phyloP scores from a whole-genome alignment of 2,329 filamentous ascomycete species.

The Rhinocladiella mackenziei region DNA sequence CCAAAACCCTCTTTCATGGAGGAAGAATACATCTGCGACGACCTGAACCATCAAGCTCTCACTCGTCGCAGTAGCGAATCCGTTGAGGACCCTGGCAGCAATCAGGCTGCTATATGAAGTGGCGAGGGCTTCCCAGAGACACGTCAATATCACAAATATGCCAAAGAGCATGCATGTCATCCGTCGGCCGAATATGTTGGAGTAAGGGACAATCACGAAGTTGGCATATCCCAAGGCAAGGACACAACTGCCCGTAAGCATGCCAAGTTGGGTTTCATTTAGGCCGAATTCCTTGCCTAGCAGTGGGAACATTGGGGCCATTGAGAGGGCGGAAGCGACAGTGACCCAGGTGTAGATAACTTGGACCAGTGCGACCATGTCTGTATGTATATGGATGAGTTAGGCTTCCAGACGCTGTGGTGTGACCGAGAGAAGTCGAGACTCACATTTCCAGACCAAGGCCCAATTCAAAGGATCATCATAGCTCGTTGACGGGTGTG shows the following conservation, averaged over 20 bases:
- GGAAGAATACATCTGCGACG: conserved; percentile 61
- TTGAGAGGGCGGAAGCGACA: no score
- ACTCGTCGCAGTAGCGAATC: conserved; percentile 57
- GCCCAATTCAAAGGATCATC: no score
- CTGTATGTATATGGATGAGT: no score
- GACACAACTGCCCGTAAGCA: background rate
- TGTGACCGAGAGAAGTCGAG: no score
- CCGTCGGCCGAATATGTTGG: conserved; percentile 48
- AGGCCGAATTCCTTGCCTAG: background rate
- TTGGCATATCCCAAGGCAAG: conserved; percentile 1
- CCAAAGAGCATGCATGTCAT: conserved; percentile 51
- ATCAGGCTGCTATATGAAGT: conserved; percentile 58
- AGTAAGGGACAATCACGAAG: conserved; percentile 55
- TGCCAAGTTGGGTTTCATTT: background rate
- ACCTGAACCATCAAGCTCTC: conserved; percentile 60
- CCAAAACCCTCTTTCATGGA: conserved; percentile 60
- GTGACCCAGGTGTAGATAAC: no score
- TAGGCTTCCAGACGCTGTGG: no score
- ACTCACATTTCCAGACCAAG: no score
- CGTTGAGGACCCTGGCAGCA: conserved; percentile 59
- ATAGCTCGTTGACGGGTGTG: no score
- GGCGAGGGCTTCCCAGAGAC: conserved; percentile 56
- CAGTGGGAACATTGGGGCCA: conserved; percentile 32
- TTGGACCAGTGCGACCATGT: no score
- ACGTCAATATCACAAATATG: conserved; percentile 50